Base-by-base conservation (phyloP, 805 yeast species). In the Gaillardinia entomophila region DNA sequence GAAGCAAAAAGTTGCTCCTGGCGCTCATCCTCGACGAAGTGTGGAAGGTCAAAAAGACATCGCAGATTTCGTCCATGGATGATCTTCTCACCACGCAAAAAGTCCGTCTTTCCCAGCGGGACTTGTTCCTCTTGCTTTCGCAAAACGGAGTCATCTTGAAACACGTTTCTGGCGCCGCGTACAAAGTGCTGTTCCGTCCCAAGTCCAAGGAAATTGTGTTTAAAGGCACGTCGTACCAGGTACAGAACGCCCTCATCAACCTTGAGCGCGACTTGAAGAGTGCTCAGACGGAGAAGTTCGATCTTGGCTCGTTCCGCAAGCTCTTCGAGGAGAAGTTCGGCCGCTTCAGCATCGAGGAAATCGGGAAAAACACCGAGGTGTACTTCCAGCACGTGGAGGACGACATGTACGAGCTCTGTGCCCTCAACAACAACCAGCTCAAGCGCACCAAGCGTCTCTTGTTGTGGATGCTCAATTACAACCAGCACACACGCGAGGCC, bases 191-290 rank as follows among this genome's bases (percentile, higher is more conserved):
- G 4, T 57, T 71, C 24, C 57, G 55, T 25, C 46, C 64, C 1
- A 27, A 38, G n/a, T 34, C 41, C 16, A 50, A 47, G 4, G 50
- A 48, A 12, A 53, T 73, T 13, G 39, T 53, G 7, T 53, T 73
- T 12, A 38, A 51, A n/a, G 71, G 75, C 6, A 62, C 73, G 0
- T 55, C 49, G 4, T 40, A 49, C 14, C 73, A 72, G 24, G 53
- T 64, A 24, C 53, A 57, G 16, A 71, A 68, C 55, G 71, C 74
- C 14, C 54, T 58, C 34, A 62, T 73, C 20, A 55, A 61, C n/a
- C 45, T 71, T 28, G 48, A 48, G 24, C 43, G 53, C 3, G 49
- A 55, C 18, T 43, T 69, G 29, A 55, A 51, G 12, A 41, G 49
- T 1, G 43, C 57, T 4, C 39, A 42, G 18, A 44, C 47, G 8